Conservation (phyloP, 2,329 filamentous ascomycete species). For the Microcyclosporella mali region DNA sequence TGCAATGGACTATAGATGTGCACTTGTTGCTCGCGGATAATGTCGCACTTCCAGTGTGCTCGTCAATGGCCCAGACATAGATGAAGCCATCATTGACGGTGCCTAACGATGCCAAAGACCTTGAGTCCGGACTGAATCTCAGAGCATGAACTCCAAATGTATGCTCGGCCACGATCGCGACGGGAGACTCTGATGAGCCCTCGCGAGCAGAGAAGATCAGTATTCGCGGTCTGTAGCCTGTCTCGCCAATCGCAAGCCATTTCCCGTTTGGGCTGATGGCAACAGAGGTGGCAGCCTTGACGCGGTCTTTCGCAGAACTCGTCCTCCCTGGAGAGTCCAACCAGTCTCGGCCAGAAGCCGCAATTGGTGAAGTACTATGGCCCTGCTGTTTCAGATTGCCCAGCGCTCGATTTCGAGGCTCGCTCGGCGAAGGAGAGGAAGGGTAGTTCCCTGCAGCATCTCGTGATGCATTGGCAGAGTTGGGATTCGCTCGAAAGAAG, state of each 20-base stretch:
- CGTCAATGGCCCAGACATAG: slow-evolving; percentile 81
- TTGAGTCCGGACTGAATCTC: slow-evolving; percentile 81
- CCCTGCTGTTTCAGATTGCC: slow-evolving; percentile 35
- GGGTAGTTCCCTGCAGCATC: slow-evolving; percentile 19
- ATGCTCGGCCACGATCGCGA: slow-evolving; percentile 84
- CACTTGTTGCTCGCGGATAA: slow-evolving; percentile 87
- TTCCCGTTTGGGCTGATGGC: slow-evolving; percentile 80
- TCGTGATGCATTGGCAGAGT: slow-evolving; percentile 9
- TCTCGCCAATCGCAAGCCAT: slow-evolving; percentile 87
- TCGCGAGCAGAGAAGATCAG: slow-evolving; percentile 76
- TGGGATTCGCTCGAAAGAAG: slow-evolving; percentile 68
- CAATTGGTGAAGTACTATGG: slow-evolving; percentile 41
- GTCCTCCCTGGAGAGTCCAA: slow-evolving; percentile 62
- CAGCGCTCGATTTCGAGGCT: slow-evolving; percentile 20
- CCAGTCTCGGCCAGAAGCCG: slow-evolving; percentile 37
- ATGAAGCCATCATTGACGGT: slow-evolving; percentile 88
- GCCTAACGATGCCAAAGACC: slow-evolving; percentile 81
- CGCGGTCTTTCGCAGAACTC: slow-evolving; percentile 83
- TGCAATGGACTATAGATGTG: slow-evolving; percentile 75
- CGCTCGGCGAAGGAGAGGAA: slow-evolving; percentile 22
- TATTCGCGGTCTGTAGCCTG: slow-evolving; percentile 85
- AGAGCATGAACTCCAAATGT: slow-evolving; percentile 82
- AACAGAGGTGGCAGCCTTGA: slow-evolving; percentile 89
- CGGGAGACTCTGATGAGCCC: slow-evolving; percentile 72
- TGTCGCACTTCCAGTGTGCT: slow-evolving; percentile 71